Base-by-base conservation (phyloP, 2,329 filamentous ascomycete genomes). In the Alternaria hordeiaustralica region DNA sequence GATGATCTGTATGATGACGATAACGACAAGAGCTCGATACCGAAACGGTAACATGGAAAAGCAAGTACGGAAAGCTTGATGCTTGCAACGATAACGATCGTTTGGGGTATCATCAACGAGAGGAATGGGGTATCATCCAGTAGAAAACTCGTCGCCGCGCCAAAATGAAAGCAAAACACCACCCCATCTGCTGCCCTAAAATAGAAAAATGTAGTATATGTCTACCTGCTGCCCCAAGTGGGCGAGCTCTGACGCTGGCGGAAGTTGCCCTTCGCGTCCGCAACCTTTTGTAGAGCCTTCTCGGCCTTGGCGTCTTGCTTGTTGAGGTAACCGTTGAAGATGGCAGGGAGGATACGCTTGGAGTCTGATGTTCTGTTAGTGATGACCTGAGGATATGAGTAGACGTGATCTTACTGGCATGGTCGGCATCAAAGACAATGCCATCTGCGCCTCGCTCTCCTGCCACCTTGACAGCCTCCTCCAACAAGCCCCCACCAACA, bases 391-490 rank as follows among this genome's bases (percentile, higher is more conserved):
- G 36, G n/a, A 36, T n/a, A 26, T n/a, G 8, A 55, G 36, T 11
- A 12, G 33, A 5, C 21, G 6, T 49, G 45, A 54, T 83, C 84
- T 79, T 88, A 85, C 95, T 93, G 47, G 92, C 93, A 83, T 97
- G 93, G 68, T 92, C 88, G 56, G 85, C 82, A 7, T 91, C 92
- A 78, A 97, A 96, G 3, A 89, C 88, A 55, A 94, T 83, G 61
- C 88, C 89, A 62, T 87, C 87, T 45, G 92, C 92, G 61, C 90
- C 90, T 73, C 86, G 87, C 78, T 89, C 88, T 70, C 87, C 87
- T 63, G 91, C 90, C 58, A 90, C 78, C 60, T 85, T 85, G 3
- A 94, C 89, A 2, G 91, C 92, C 70, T 92, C 90, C 69, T 90
- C 87, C 51, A 97, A 83, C 72, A 97, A 80, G 30, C 89, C 90